Evolutionary conservation across 371 early-diverging fungal genomes (phyloP), one percentile per base, ranked within the genome.

Genomic region (Apophysomyces elegans): DNA sequence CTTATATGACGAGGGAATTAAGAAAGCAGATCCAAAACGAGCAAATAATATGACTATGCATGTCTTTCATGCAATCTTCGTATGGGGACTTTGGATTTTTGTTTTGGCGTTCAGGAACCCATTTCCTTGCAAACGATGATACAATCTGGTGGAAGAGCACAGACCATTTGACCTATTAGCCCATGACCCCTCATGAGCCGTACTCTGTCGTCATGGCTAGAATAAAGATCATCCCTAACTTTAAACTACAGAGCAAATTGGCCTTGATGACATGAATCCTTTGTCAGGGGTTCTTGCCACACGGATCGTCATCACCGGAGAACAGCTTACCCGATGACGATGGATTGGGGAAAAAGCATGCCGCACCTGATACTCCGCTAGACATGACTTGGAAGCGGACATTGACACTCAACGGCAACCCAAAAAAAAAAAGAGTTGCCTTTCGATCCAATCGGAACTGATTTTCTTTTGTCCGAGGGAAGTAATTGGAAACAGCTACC

Each of bases 121-220:
- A 21, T 50, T 21, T 50, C 1, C 9, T 47, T n/a, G 3, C 16
- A 9, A 50, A n/a, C 54, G 54, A 50, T 50, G 54, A 50, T 50
- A 50, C 54, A 50, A 50, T 50, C 54, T 50, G 54, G 54, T 50
- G 54, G 21, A 50, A 50, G 54, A 50, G 54, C 54, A 50, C 54
- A 50, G 54, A 50, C 54, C 54, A 50, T 16, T 50, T 50, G 54
- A 50, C 54, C 54, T 9, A 50, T 9, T n/a, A 50, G 54, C 54
- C 54, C 54, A 50, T 50, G 54, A 50, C 54, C 54, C 54, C 54
- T 50, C 54, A 26, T 50, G 54, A 50, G 21, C 54, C 54, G 11
- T 50, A 21, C 41, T 16, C 54, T 50, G 54, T 50, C 54, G 54
- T 50, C 54, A 50, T 50, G n/a, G 21, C 13, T 2, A 50, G 18